These are phyloP conservation scores for Incumbomyces lentus DNA, from an alignment of 2,329 filamentous ascomycete species.

Conservation along the genomic window DNA sequence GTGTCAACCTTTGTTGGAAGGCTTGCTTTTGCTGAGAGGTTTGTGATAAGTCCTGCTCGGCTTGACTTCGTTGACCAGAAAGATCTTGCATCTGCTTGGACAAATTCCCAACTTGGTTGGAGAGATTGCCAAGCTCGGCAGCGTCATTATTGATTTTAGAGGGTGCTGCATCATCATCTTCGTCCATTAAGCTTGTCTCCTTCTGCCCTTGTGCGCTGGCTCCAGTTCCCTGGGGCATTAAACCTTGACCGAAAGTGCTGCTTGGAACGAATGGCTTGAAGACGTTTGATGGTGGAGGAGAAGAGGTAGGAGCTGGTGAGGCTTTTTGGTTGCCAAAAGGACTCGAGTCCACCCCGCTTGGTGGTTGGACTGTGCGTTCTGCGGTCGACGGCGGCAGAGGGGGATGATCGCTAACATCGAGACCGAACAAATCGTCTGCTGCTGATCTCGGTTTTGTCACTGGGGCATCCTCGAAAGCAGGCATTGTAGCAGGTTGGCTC, in stretches of 20 bases:
- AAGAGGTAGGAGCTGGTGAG: constrained; percentile 31
- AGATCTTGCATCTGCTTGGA: constrained; percentile 92
- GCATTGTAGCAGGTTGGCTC: constrained; percentile 33
- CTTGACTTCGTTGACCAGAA: constrained; percentile 65
- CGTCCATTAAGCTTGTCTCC: constrained; percentile 60
- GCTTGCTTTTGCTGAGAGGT: constrained; percentile 81
- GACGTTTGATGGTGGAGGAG: constrained; percentile 30
- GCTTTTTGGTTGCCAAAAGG: constrained; percentile 47
- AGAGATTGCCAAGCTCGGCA: constrained; percentile 85
- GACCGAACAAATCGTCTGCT: constrained; percentile 83
- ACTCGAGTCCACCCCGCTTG: constrained; percentile 54
- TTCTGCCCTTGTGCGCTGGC: constrained; percentile 31
- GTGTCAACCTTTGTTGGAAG: constrained; percentile 77
- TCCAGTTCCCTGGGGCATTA: constrained; percentile 69
- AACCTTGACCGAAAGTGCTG: constrained; percentile 78
- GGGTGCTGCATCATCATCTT: constrained; percentile 77
- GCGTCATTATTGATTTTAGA: constrained; percentile 83
- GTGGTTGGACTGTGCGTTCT: constrained; percentile 54
- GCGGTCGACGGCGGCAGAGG: constrained; percentile 39
- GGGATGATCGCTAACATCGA: constrained; percentile 59
- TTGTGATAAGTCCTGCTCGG: constrained; percentile 73
- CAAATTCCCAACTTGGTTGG: constrained; percentile 84
- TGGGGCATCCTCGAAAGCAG: constrained; percentile 34
- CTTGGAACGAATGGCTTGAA: constrained; percentile 91
- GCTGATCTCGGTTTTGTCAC: constrained; percentile 60